phyloP scores from a whole-genome alignment of 2,329 filamentous ascomycete genomes.

The Lecanicillium sp. region DNA sequence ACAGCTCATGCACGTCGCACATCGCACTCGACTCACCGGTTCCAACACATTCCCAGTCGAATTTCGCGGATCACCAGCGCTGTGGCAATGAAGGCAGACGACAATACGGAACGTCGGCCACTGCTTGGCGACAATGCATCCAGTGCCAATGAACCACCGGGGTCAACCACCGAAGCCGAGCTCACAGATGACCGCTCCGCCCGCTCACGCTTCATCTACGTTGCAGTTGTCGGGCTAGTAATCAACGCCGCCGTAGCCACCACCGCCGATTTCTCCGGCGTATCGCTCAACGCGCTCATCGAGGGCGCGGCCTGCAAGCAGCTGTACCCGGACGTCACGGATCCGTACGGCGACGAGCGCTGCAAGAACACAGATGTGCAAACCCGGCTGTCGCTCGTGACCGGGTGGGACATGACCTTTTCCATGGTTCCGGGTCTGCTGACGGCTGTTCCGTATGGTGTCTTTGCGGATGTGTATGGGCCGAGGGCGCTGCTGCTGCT shows the following conservation, averaged over 20 bases:
- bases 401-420: neutral
- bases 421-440: neutral
- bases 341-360: neutral
- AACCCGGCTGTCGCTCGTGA: neutral
- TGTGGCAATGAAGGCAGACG: too few relatives aligned
- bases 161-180: too few relatives aligned
- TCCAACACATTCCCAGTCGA: too few relatives aligned
- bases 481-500: neutral
- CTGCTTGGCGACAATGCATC: too few relatives aligned
- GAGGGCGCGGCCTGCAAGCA: neutral
- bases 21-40: too few relatives aligned
- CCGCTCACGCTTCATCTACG: conserved; percentile 41
- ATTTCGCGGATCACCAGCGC: too few relatives aligned
- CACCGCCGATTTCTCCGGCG: conserved; percentile 1
- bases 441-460: neutral
- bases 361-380: neutral
- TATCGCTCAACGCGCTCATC: neutral
- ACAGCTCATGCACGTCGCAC: too few relatives aligned
- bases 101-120: too few relatives aligned
- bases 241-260: neutral
- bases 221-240: neutral
- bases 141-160: too few relatives aligned
- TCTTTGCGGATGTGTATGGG: neutral
- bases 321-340: neutral
- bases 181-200: too few relatives aligned